Percentiles rank a stretch among this genome's conserved stretches.
These are phyloP conservation scores for Dalechampia spathulata DNA, from an alignment of 441 rosid species.

Conservation along the genomic window DNA sequence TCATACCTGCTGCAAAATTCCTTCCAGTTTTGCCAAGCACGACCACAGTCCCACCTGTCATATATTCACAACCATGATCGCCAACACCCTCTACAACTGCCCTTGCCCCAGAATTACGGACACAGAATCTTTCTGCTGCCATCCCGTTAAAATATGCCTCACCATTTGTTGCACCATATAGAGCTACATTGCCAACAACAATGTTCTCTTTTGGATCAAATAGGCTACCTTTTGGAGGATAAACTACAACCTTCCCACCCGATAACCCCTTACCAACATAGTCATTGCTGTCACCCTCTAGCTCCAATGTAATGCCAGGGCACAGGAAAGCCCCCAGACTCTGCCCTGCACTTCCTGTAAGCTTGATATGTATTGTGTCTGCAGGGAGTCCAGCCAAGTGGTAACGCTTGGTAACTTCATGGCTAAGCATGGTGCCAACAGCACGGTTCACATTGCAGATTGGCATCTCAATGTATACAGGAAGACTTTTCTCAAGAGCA, in stretches of 20 bases:
- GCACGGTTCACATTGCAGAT: slow-evolving; percentile 96
- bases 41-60: slow-evolving; percentile 98
- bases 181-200: slow-evolving; percentile 98
- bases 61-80: slow-evolving; percentile 99
- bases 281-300: slow-evolving; percentile 98
- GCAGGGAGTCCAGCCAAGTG: slow-evolving; percentile 81
- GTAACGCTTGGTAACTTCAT: slow-evolving; percentile 94
- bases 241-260: slow-evolving; percentile 91
- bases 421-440: slow-evolving; percentile 99
- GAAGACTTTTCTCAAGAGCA: slow-evolving; percentile 77
- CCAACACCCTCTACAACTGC: slow-evolving; percentile 99
- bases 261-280: slow-evolving; percentile 99
- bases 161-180: slow-evolving; percentile 89
- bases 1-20: slow-evolving; percentile 99
- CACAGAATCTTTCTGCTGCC: slow-evolving; percentile 99
- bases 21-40: slow-evolving; percentile 99
- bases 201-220: slow-evolving; percentile 99
- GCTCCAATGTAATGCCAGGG: slow-evolving; percentile 89
- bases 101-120: slow-evolving; percentile 98
- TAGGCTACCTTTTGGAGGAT: slow-evolving; percentile 86
- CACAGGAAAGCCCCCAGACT: slow-evolving; percentile 96
- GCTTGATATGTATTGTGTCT: slow-evolving; percentile 88
- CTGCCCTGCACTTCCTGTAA: slow-evolving; percentile 97
- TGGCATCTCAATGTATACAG: slow-evolving; percentile 78
- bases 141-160: slow-evolving; percentile 98